phyloP scores from a whole-genome alignment of 305 asterid genomes.

The Solanum hybrid region DNA sequence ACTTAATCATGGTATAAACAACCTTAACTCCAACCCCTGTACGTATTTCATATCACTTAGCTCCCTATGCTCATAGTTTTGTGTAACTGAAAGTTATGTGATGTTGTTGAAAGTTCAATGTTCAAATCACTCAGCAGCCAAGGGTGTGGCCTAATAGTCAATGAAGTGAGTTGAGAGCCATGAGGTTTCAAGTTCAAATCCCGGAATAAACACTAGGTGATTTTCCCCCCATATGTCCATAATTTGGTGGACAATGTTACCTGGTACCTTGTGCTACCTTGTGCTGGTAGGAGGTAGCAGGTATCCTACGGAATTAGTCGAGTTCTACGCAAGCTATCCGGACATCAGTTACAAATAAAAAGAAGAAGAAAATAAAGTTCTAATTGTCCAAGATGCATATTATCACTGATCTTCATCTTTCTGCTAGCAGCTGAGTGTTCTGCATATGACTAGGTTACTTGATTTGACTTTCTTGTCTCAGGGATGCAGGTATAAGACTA shows the following conservation, averaged over 20 bases:
- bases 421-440: not conserved
- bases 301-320: not conserved
- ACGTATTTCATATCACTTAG: not conserved
- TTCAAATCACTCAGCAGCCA: not conserved
- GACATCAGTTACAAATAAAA: not conserved
- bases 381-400: not conserved
- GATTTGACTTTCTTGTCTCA: slow-evolving; percentile 17
- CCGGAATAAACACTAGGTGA: not conserved
- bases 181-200: not conserved
- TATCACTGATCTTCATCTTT: not conserved
- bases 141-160: not conserved
- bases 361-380: not conserved
- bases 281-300: not conserved
- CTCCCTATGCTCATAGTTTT: not conserved
- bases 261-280: not conserved
- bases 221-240: not conserved
- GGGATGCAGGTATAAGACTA: slow-evolving; percentile 37
- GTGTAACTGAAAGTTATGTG: not conserved
- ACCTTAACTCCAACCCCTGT: not conserved
- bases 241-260: not conserved
- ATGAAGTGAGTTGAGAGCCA: not conserved
- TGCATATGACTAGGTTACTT: not conserved
- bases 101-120: not conserved
- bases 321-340: not conserved
- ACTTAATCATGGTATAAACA: not conserved